Percentiles rank a stretch among this genome's conserved stretches.
Conservation (phyloP, 2,329 filamentous ascomycete species). For the Polychaeton citri region DNA sequence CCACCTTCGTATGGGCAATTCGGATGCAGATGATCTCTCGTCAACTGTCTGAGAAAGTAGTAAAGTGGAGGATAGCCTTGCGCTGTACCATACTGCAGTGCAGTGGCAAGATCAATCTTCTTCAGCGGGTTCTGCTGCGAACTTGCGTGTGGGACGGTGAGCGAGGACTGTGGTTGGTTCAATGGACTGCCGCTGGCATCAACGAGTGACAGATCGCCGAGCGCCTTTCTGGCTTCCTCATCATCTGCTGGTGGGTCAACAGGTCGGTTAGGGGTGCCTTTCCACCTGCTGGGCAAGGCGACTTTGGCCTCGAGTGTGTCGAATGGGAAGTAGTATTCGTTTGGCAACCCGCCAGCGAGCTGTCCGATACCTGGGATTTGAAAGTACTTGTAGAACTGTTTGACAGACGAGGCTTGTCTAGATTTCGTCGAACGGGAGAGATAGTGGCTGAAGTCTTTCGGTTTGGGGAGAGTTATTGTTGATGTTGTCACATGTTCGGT, state of each 20-base stretch:
- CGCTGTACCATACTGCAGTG: conserved; percentile 76
- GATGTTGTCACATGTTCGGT: conserved; percentile 7
- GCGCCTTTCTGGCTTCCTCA: conserved; percentile 11
- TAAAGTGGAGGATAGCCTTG: conserved; percentile 69
- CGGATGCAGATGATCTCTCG: conserved; percentile 63
- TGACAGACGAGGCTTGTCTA: conserved; percentile 54
- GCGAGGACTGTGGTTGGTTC: conserved; percentile 22
- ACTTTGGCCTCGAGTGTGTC: conserved; percentile 78
- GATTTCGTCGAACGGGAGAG: conserved; percentile 57
- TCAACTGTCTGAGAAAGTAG: conserved; percentile 67
- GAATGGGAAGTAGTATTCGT: conserved; percentile 73
- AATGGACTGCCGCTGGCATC: conserved; percentile 14
- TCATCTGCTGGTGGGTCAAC: conserved; percentile 31
- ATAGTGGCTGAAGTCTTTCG: conserved; percentile 68
- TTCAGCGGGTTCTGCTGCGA: conserved; percentile 43
- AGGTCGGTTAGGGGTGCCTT: conserved; percentile 52
- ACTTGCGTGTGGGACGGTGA: conserved; percentile 60
- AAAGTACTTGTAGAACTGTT: conserved; percentile 80
- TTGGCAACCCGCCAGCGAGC: conserved; percentile 56
- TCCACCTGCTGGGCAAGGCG: conserved; percentile 61
- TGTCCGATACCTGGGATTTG: conserved; percentile 47
- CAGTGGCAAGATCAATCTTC: conserved; percentile 69
- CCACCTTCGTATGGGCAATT: conserved; percentile 66
- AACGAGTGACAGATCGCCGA: conserved; percentile 4
- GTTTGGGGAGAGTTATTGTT: conserved; percentile 25